Base-by-base conservation (phyloP, 179 eudicot species). In the Amaranthus tricolor region DNA sequence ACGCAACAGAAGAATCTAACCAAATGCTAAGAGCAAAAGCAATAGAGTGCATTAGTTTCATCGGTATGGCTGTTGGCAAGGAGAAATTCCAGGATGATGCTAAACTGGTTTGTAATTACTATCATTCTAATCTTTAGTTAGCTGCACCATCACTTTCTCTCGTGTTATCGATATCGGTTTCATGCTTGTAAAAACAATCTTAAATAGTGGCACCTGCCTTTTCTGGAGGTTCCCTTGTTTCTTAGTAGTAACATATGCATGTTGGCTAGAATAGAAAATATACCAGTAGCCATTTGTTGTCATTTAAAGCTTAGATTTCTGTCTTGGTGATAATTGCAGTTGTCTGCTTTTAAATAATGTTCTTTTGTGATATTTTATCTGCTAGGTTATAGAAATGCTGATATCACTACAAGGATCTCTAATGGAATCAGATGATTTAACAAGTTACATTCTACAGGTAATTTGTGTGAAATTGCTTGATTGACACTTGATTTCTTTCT, bases 21-120 rank as follows among this genome's bases (percentile, higher is more conserved):
- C 96, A 97, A 62, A 95, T 95, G 99, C 97, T 95, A 80, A 89
- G 99, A 60, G 99, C 99, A 67, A 92, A 95, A 88, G 94, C 99
- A 71, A 95, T 95, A 97, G 99, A 95, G 77, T 95, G 99, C 79
- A 90, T 95, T 75, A 92, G 97, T 77, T 81, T 94, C 83, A 97
- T 94, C 61, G 98, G 97, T 63, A 94, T 94, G 98, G 98, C 98
- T 55, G 98, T 94, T 83, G 98, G 98, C 73, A 94, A 94, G 86
- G 98, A 94, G n/a, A 94, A 89, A 82, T 94, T 94, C 83, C 92
- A 92, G 81, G 97, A 94, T 72, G 98, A 94, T 68, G 98, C 98
- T 21, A 94, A 92, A 84, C 96, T 92, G 96, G 98, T 90, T 57
- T 67, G 78, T 66, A 16, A 15, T 72, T 43, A n/a, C 9, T 20